Percentiles rank a stretch among this genome's conserved stretches.
phyloP scores from a whole-genome alignment of 2,329 filamentous ascomycete species.

The Venturia pyrina region DNA sequence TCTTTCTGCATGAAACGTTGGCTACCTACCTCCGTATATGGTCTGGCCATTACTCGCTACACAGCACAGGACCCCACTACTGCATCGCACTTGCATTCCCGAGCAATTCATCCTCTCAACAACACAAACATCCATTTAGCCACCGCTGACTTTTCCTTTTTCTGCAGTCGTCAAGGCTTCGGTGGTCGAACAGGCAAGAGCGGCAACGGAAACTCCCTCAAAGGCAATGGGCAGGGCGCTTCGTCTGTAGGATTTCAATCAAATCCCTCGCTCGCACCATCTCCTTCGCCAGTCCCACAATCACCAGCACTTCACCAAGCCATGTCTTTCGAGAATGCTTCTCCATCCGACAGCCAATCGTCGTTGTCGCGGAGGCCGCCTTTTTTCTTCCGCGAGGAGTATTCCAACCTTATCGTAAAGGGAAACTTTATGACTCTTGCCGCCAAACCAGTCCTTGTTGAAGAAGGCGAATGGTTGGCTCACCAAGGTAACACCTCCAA shows the following conservation, averaged over 20 bases:
- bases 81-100: slow-evolving; percentile 23
- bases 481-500: slow-evolving; percentile 62
- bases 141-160: slow-evolving; percentile 20
- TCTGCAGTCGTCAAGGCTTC: slow-evolving; percentile 29
- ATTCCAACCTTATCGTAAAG: slow-evolving; percentile 82
- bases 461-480: slow-evolving; percentile 90
- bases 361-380: slow-evolving; percentile 55
- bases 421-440: slow-evolving; percentile 96
- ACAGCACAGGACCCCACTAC: background rate
- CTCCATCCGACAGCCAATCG: slow-evolving; percentile 25
- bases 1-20: slow-evolving; percentile 6
- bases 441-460: slow-evolving; percentile 84
- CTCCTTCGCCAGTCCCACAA: slow-evolving; percentile 16
- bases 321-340: slow-evolving; percentile 57
- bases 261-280: slow-evolving; percentile 24
- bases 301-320: slow-evolving; percentile 56
- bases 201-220: slow-evolving; percentile 15
- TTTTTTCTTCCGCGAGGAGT: slow-evolving; percentile 64
- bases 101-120: slow-evolving; percentile 18
- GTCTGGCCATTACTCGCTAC: background rate
- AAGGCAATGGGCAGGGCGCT: slow-evolving; percentile 15
- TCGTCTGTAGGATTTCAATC: slow-evolving; percentile 24
- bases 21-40: background rate
- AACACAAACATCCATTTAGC: slow-evolving; percentile 22
- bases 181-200: slow-evolving; percentile 32